These are phyloP conservation scores for Botryotinia convoluta DNA, from an alignment of 2,329 filamentous ascomycete species.

Conservation along the genomic window DNA sequence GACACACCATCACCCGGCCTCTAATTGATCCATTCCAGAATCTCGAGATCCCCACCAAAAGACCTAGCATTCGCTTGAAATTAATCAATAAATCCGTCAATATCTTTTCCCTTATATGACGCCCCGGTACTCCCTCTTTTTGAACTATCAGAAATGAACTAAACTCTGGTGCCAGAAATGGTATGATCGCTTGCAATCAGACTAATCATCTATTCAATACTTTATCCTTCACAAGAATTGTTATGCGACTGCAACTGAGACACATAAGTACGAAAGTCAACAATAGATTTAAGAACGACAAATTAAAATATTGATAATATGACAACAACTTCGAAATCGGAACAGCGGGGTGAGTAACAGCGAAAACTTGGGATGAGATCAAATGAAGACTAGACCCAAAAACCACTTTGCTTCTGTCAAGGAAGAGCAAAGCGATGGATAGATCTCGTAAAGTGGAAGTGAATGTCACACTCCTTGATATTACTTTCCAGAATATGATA, in stretches of 20 bases:
- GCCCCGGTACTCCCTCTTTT: neutral
- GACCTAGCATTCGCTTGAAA: too few relatives aligned
- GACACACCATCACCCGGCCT: neutral
- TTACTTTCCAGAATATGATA: neutral
- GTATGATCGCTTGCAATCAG: neutral
- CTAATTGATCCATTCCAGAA: too few relatives aligned
- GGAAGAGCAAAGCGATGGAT: neutral
- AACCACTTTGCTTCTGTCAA: too few relatives aligned
- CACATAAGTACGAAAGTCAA: neutral
- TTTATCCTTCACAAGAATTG: neutral
- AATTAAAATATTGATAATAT: neutral
- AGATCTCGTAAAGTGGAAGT: too few relatives aligned
- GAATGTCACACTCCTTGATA: neutral
- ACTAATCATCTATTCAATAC: neutral
- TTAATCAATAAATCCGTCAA: too few relatives aligned
- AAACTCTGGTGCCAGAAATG: too few relatives aligned
- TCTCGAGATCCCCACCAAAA: too few relatives aligned
- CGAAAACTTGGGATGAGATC: accelerated
- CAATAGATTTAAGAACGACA: too few relatives aligned
- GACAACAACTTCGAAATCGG: neutral
- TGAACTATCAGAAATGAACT: too few relatives aligned
- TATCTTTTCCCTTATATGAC: neutral
- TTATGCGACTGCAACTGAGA: neutral
- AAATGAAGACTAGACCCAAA: neutral
- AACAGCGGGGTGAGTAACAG: too few relatives aligned